Base-by-base conservation (phyloP, 805 yeast species). In the Monosporozyma siamensis region DNA sequence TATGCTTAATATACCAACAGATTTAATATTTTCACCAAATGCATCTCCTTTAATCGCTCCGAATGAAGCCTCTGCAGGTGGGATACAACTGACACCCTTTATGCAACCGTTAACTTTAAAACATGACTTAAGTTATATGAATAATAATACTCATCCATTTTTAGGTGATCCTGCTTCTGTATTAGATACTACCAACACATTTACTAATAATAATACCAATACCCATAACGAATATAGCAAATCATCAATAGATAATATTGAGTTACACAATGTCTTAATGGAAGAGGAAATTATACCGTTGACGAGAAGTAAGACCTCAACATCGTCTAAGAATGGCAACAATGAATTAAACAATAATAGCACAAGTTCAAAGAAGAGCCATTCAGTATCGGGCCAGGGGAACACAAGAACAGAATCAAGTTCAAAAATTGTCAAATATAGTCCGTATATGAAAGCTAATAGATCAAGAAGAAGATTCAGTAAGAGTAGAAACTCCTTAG, bases 101-200 rank as follows among this genome's bases (percentile, higher is more conserved):
- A 43, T 48, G 46, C 36, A 47, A 18, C 48, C 50, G 4, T 41
- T 36, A 24, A 32, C 35, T 11, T 18, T 32, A 4, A 32, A 32
- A 32, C 3, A 32, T 20, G 35, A 18, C 18, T 17, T 9, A 9
- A 32, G 18, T 32, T 17, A 32, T 32, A 22, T 12, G 6, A 42
- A 29, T 38, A 26, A 22, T 18, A 40, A n/a, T 34, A 40, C 31
- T 21, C 14, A 39, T 32, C 35, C 55, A 21, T 78, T 88, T 0
- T 65, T 81, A 51, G 77, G 87, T 3, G 78, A 85, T 0, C 88
- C 88, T 0, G 46, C 48, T n/a, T 26, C 24, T 38, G 24, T 20
- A 18, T 11, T 32, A 20, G 35, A 34, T 17, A 31, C 32, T n/a
- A 32, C 24, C 8, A 31, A 24, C 20, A 22, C 18, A 15, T 29